These are phyloP conservation scores for Globisporangium heterothallicum DNA, from an alignment of 352 stramenopile genomes.

Conservation along the genomic window DNA sequence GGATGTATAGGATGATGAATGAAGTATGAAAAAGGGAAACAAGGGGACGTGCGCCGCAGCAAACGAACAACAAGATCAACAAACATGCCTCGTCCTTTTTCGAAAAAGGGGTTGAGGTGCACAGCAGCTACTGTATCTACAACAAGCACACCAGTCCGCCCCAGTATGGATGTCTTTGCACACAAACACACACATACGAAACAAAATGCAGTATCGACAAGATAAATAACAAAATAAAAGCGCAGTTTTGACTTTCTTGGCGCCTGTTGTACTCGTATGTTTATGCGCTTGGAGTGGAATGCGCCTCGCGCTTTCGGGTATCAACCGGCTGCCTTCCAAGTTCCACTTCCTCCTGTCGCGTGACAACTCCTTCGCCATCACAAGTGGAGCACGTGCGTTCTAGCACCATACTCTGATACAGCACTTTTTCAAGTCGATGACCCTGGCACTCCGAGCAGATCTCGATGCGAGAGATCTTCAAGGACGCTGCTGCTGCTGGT, in stretches of 20 bases:
- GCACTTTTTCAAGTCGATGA: conserved; percentile 50
- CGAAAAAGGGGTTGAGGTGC: background rate
- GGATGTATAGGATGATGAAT: conserved; percentile 1
- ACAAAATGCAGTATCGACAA: background rate
- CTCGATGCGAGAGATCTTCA: conserved; percentile 17
- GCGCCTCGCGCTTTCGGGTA: background rate
- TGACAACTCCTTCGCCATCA: conserved; percentile 50
- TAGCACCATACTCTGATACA: conserved; percentile 47
- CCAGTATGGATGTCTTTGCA: background rate
- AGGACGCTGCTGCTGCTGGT: background rate
- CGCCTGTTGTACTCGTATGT: background rate
- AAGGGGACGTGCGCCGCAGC: background rate
- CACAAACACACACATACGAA: background rate
- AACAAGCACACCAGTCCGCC: background rate
- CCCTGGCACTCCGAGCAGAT: conserved; percentile 50
- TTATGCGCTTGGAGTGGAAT: conserved; percentile 4
- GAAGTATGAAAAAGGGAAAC: background rate
- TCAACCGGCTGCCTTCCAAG: conserved; percentile 3
- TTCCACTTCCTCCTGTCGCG: background rate
- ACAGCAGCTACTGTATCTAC: conserved; percentile 16
- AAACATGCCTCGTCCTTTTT: conserved; percentile 3
- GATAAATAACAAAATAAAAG: conserved; percentile 6
- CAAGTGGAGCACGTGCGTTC: conserved; percentile 51
- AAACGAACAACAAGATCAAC: background rate
- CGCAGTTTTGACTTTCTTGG: conserved; percentile 2